phyloP scores from a whole-genome alignment of 2,329 filamentous ascomycete species.

The Aspergillus sp. region DNA sequence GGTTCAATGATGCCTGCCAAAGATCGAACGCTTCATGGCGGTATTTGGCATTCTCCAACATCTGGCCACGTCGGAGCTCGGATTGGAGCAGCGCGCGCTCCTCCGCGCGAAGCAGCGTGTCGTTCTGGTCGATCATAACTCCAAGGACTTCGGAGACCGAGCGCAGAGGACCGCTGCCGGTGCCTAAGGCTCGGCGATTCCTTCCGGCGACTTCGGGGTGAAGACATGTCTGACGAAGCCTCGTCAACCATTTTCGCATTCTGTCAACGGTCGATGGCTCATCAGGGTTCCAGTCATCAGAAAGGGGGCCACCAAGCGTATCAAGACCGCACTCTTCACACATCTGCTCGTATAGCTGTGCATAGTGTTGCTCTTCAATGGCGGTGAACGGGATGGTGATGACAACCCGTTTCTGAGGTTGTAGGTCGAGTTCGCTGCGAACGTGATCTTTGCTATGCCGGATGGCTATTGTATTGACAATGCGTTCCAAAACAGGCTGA shows the following conservation, averaged over 20 bases:
- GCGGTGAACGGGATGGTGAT: constrained; percentile 85
- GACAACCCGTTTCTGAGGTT: constrained; percentile 73
- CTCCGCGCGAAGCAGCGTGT: constrained; percentile 55
- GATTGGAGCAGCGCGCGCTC: constrained; percentile 57
- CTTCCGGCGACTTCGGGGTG: constrained; percentile 71
- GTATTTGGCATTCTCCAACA: constrained; percentile 64
- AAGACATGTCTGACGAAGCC: constrained; percentile 71
- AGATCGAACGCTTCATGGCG: constrained; percentile 59
- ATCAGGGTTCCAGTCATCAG: constrained; percentile 56
- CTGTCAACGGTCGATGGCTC: constrained; percentile 48
- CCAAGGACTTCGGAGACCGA: constrained; percentile 81
- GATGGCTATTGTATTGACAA: constrained; percentile 65
- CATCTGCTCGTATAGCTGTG: constrained; percentile 65
- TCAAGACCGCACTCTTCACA: constrained; percentile 59
- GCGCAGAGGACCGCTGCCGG: constrained; percentile 57
- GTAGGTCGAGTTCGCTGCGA: constrained; percentile 67
- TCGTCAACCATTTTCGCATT: constrained; percentile 72
- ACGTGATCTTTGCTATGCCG: constrained; percentile 80
- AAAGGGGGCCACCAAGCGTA: constrained; percentile 52
- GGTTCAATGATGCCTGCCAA: constrained; percentile 53
- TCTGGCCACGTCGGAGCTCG: constrained; percentile 62
- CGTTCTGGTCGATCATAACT: constrained; percentile 83
- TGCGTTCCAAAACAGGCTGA: constrained; percentile 53
- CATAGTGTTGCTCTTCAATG: constrained; percentile 85
- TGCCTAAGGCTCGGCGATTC: constrained; percentile 55